phyloP scores from a whole-genome alignment of 176 grass and related monocot species.

The Guadua angustifolia region DNA sequence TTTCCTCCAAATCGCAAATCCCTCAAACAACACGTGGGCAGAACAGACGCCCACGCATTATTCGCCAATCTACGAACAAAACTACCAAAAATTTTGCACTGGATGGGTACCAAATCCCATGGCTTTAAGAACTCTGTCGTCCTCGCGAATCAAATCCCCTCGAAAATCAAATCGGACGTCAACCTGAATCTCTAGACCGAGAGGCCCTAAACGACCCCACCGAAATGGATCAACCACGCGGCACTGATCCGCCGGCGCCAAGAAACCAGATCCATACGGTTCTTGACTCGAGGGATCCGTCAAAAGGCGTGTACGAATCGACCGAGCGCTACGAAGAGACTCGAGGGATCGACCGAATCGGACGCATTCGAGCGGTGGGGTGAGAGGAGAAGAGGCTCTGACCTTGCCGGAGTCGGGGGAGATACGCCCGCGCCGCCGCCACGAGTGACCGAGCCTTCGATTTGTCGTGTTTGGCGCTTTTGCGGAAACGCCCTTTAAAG shows the following conservation, averaged over 20 bases:
- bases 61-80: not conserved
- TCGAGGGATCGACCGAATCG: not conserved
- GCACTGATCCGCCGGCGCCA: not conserved
- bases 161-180: not conserved
- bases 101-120: not conserved
- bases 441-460: not conserved
- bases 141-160: not conserved
- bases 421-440: constrained; percentile 31
- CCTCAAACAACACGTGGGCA: not conserved
- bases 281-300: not conserved
- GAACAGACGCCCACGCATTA: not conserved
- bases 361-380: not conserved
- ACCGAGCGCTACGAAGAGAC: not conserved
- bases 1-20: not conserved
- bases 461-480: constrained; percentile 1
- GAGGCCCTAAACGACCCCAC: not conserved
- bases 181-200: not conserved
- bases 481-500: constrained; percentile 34
- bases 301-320: no score
- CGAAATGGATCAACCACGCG: not conserved
- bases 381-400: not conserved
- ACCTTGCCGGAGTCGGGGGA: constrained; percentile 30
- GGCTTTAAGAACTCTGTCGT: no score
- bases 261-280: not conserved
- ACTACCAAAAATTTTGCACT: not conserved